Evolutionary conservation across 805 yeast genomes (phyloP).

Genomic region (Komagataella populi): DNA sequence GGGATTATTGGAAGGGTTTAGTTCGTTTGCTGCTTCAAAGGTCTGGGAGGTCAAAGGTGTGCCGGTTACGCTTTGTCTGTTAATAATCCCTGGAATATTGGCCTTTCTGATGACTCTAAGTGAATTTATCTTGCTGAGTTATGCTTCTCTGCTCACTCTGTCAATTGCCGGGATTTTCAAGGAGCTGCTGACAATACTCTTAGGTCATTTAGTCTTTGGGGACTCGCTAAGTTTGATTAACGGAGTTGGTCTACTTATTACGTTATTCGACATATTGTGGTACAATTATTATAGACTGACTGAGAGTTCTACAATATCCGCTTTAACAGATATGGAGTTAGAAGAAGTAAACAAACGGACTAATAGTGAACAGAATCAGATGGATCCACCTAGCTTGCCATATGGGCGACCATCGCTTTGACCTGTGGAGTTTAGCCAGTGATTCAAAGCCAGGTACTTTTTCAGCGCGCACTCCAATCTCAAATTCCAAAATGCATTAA

Average conservation of each 20-base stretch:
- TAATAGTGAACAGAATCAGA: not conserved
- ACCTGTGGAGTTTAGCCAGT: too few relatives aligned
- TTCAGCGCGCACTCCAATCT: not conserved
- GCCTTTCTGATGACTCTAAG: slow-evolving; percentile 86
- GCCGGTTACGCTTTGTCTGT: slow-evolving; percentile 35
- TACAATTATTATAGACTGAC: slow-evolving; percentile 58
- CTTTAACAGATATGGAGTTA: not conserved
- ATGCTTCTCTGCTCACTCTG: slow-evolving; percentile 74
- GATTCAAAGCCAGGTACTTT: not conserved
- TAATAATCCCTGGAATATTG: slow-evolving; percentile 70
- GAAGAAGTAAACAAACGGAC: not conserved
- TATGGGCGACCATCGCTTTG: not conserved
- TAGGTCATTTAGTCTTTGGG: slow-evolving; percentile 57
- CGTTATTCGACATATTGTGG: slow-evolving; percentile 69
- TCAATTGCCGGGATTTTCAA: slow-evolving; percentile 90
- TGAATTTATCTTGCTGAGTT: slow-evolving; percentile 72
- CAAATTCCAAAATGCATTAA: not conserved
- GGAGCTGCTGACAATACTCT: slow-evolving; percentile 70
- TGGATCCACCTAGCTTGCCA: not conserved
- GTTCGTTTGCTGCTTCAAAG: slow-evolving; percentile 31
- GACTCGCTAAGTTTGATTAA: slow-evolving; percentile 61
- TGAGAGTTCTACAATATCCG: slow-evolving; percentile 7
- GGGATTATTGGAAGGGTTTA: slow-evolving; percentile 53
- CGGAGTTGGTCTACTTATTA: slow-evolving; percentile 57
- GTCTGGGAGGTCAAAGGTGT: slow-evolving; percentile 59